Conservation (phyloP, 805 yeast species). For the Metschnikowia drakensbergensis region DNA sequence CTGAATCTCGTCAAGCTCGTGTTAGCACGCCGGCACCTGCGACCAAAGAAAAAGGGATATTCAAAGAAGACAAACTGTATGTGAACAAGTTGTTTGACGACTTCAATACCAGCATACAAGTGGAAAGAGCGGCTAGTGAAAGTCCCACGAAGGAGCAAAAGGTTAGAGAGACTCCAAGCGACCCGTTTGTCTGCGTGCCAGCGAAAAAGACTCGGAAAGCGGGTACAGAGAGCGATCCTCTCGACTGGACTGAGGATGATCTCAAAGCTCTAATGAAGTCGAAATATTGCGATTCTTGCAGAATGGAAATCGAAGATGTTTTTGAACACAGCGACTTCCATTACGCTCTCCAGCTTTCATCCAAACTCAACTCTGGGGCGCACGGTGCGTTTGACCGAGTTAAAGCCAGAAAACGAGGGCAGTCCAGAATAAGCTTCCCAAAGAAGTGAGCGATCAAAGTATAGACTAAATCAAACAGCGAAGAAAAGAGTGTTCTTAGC, state of each 20-base stretch:
- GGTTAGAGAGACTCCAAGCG: background rate
- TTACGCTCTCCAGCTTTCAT: constrained; percentile 47
- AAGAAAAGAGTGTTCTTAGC: no score
- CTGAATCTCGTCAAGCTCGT: constrained; percentile 2
- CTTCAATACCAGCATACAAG: constrained; percentile 11
- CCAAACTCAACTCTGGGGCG: constrained; percentile 28
- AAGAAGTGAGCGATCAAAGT: background rate
- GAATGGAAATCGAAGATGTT: constrained; percentile 25
- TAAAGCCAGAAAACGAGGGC: background rate
- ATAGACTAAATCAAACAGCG: no score
- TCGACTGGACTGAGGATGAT: constrained; percentile 7
- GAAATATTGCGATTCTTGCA: constrained; percentile 28
- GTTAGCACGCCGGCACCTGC: background rate
- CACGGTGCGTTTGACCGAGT: background rate
- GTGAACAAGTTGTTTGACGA: constrained; percentile 26
- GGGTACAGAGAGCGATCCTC: background rate
- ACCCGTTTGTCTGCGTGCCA: background rate
- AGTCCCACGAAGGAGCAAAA: constrained; percentile 7
- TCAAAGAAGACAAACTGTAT: constrained; percentile 24
- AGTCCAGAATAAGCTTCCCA: background rate
- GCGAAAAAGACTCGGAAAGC: background rate
- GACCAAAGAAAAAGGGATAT: constrained; percentile 6
- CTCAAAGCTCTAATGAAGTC: constrained; percentile 18
- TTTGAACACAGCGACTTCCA: constrained; percentile 56
- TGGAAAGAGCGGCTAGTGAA: constrained; percentile 7